Percentiles rank a stretch among this genome's conserved stretches.
These are phyloP conservation scores for Mortierella sp. DNA, from an alignment of 371 early-diverging fungal species.

Conservation along the genomic window DNA sequence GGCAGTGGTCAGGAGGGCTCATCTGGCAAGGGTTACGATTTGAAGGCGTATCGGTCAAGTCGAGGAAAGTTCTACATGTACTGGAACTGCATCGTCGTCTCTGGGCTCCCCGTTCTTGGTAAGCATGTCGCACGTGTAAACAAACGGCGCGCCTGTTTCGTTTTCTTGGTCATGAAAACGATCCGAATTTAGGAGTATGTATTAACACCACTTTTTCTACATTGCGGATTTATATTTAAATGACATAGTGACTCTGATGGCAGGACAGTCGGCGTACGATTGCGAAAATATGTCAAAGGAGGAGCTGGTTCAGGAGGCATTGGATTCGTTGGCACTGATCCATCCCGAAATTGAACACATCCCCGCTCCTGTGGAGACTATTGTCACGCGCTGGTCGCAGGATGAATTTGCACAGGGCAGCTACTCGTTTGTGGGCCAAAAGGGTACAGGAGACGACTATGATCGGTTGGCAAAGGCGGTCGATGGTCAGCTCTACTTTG, in stretches of 20 bases:
- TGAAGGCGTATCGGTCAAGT: conserved; percentile 42
- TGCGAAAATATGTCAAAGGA: conserved; percentile 39
- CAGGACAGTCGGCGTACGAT: conserved; percentile 55
- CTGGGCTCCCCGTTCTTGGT: conserved; percentile 53
- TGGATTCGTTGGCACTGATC: conserved; percentile 44
- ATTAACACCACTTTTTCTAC: too few relatives aligned
- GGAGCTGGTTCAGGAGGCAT: conserved; percentile 36
- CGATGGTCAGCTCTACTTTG: conserved; percentile 52
- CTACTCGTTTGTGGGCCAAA: conserved; percentile 53
- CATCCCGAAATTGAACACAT: conserved; percentile 25
- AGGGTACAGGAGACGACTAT: conserved; percentile 54
- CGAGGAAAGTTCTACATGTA: conserved; percentile 63
- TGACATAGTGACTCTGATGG: conserved; percentile 41
- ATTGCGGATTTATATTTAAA: not conserved
- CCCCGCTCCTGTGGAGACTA: conserved; percentile 44
- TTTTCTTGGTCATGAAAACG: too few relatives aligned
- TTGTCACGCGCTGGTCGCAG: conserved; percentile 57
- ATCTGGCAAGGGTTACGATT: conserved; percentile 1
- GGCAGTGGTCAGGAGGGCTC: conserved; percentile 28
- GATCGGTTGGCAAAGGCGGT: conserved; percentile 43
- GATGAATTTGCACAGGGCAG: conserved; percentile 56
- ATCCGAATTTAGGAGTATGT: too few relatives aligned
- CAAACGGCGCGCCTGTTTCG: too few relatives aligned
- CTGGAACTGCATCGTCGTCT: conserved; percentile 51
- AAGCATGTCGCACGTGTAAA: too few relatives aligned